Base-by-base conservation (phyloP, 169 alveolate genomes). In the Plasmodium knowlesi region DNA sequence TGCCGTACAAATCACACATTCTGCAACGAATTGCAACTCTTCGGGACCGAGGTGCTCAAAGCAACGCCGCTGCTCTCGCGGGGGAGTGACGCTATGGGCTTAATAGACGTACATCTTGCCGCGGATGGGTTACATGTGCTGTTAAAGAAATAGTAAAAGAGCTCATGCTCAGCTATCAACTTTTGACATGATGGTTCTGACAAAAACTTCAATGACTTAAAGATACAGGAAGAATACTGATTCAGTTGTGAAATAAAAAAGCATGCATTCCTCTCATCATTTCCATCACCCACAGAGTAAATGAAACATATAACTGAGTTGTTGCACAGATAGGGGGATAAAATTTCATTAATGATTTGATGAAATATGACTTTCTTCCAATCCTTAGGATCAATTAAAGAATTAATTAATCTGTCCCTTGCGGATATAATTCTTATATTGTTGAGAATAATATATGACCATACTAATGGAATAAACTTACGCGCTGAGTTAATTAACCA, bases 191-290 rank as follows among this genome's bases (percentile, higher is more conserved):
- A 95, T 1, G 98, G 98, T 89, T 97, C 98, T 5, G 95, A 72
- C 84, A 97, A 92, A 80, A 97, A 95, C 78, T 97, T 97, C 74
- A 97, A 89, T 22, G 97, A 96, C 83, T 97, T 97, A 94, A 97
- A 96, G 5, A 95, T 73, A 97, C 98, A 97, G 37, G 92, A 92
- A 25, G 95, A 94, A 90, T 93, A 94, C 72, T 96, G 94, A 57
- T 96, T 89, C 43, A 88, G 84, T 32, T 96, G 84, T 41, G 97
- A 97, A 72, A 97, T 84, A 57, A 96, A 95, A 95, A 97, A 85
- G 70, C 98, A 97, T 3, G 98, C 98, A 73, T 97, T 97, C n/a
- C 98, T 94, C 92, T 97, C 98, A 57, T 97, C 98, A 46, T 96
- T 93, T 8, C 98, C 98, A 82, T 97, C 98, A 28, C 98, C 98